phyloP scores from a whole-genome alignment of 2,329 filamentous ascomycete species.

The Tolypocladium ophioglossoides region DNA sequence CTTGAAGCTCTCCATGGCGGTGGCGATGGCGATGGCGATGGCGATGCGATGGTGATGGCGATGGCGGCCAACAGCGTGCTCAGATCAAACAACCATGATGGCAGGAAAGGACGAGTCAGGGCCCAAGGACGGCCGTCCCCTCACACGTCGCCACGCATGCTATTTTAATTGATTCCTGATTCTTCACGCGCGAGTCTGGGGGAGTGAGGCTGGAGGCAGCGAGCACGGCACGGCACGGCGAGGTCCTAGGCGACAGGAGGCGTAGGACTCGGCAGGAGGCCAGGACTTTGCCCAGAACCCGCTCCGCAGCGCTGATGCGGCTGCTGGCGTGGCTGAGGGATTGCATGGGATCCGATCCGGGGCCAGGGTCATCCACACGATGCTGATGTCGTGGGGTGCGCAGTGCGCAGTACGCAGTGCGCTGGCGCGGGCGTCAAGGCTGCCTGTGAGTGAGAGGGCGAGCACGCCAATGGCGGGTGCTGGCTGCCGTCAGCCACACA shows the following conservation, averaged over 20 bases:
- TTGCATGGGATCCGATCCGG: neutral
- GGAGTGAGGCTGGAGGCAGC: neutral
- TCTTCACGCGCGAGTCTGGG: neutral
- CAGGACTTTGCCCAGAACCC: neutral
- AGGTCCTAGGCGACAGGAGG: neutral
- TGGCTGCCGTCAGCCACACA: neutral
- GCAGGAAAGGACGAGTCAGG: neutral
- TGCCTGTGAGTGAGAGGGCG: neutral
- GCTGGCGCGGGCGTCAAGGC: neutral
- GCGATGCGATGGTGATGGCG: neutral
- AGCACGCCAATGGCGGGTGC: too few relatives aligned
- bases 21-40: neutral
- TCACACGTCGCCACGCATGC: neutral
- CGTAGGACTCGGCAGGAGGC: neutral
- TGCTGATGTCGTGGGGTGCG: too few relatives aligned
- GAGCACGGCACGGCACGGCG: neutral
- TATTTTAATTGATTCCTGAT: neutral
- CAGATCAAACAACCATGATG: neutral
- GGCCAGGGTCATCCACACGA: too few relatives aligned
- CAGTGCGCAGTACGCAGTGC: too few relatives aligned
- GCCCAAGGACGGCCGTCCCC: neutral
- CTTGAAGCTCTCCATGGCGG: slow-evolving; percentile 4
- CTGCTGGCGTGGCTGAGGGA: neutral
- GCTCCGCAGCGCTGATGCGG: neutral
- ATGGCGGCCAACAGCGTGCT: neutral